Base-by-base conservation (phyloP, 352 stramenopile genomes). In the Globisporangium viniferum region DNA sequence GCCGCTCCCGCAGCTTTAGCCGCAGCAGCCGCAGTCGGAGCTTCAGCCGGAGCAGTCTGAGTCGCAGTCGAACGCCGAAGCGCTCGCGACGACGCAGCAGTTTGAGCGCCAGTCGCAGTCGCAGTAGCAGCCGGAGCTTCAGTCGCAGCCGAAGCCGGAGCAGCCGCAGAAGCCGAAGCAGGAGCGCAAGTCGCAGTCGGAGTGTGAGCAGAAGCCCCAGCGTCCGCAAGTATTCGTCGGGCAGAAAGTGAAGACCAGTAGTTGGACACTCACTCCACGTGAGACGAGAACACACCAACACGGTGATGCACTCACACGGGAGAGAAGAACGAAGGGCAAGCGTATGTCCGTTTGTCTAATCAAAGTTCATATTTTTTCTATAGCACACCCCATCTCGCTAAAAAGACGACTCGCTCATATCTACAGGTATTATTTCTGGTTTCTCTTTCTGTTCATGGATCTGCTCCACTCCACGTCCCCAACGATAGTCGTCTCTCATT, bases 131-230 rank as follows among this genome's bases (percentile, higher is more conserved):
- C 8, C 64, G 60, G 33, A 77, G 75, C 51, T 64, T 54, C 5
- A 79, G 74, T 41, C 65, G 64, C 2, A 70, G 69, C 60, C 61
- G 68, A 5, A 71, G 67, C 10, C 67, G 69, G 2, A 81, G 75
- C 31, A 73, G 74, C 33, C 62, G 69, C 2, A 67, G 75, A 31
- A 80, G 73, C 39, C 60, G 75, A 10, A 78, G 76, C 51, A 65
- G 67, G 31, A 62, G 41, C 54, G 44, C 15, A 41, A 83, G 61
- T 60, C 62, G 62, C 44, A 76, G 59, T 64, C 57, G 53, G 49
- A 77, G 73, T 51, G 53, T 61, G 22, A 76, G 74, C 51, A 55
- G 68, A 20, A 70, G 65, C 62, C 48, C 65, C 41, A 59, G 31
- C 20, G 64, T 29, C 0, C 55, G 64, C 35, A 58, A 51, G 9